A percentile compares a stretch with the other conserved stretches of the same genome.
Conservation (phyloP, 495 filamentous ascomycete genomes). For the Talaromyces stipitatus region DNA sequence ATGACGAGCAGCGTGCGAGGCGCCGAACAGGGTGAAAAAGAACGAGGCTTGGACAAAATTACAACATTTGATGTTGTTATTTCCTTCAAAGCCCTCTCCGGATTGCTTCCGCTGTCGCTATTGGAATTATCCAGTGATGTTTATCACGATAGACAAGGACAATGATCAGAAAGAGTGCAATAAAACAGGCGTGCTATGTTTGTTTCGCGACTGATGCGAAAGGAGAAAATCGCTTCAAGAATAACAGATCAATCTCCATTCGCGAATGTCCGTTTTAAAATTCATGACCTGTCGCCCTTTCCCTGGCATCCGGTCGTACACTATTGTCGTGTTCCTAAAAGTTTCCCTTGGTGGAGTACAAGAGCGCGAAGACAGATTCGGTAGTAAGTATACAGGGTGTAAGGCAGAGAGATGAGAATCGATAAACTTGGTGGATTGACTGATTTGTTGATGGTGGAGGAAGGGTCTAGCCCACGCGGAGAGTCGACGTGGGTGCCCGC, state of each 20-base stretch:
- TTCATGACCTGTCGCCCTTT: neutral
- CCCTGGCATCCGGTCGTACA: neutral
- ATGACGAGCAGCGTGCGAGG: conserved; percentile 42
- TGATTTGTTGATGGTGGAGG: neutral
- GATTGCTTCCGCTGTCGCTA: neutral
- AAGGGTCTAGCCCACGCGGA: neutral
- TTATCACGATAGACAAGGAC: neutral
- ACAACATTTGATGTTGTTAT: neutral
- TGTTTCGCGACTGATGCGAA: neutral
- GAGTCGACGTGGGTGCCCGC: neutral
- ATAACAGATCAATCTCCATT: neutral
- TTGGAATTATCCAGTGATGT: neutral
- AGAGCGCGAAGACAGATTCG: neutral
- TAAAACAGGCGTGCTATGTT: neutral
- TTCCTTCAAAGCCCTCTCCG: neutral
- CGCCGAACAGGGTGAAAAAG: conserved; percentile 6
- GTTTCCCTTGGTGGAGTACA: neutral
- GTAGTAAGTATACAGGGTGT: neutral
- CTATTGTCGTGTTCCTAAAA: neutral
- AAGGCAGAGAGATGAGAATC: neutral
- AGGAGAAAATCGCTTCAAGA: neutral
- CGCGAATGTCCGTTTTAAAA: neutral
- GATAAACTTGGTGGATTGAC: neutral
- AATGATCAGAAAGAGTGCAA: neutral
- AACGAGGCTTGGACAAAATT: neutral